These are phyloP conservation scores for Pyrus bretschneideri DNA, from an alignment of 306 rosid species.

Conservation along the genomic window DNA sequence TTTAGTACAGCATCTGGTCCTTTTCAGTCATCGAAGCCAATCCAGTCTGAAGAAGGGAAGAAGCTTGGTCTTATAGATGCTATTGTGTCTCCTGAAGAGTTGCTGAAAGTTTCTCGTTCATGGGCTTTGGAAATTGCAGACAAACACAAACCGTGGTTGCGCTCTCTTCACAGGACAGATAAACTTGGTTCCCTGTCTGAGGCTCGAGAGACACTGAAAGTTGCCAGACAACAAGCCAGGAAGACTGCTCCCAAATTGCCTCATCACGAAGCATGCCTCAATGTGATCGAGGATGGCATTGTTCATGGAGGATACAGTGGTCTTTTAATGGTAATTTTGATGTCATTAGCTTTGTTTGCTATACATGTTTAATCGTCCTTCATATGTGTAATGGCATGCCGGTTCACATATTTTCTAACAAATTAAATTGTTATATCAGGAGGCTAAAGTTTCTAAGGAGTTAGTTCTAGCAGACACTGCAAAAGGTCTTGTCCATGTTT, in stretches of 20 bases:
- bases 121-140: conserved; percentile 88
- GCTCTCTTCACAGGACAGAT: conserved; percentile 87
- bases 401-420: conserved; percentile 15
- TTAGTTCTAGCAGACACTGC: conserved; percentile 66
- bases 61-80: conserved; percentile 86
- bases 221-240: conserved; percentile 62
- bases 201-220: conserved; percentile 53
- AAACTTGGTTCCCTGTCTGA: conserved; percentile 67
- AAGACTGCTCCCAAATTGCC: conserved; percentile 82
- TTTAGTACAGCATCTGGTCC: neutral
- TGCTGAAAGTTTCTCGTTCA: conserved; percentile 58
- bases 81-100: conserved; percentile 65
- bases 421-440: conserved; percentile 47
- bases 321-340: conserved; percentile 56
- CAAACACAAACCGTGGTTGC: conserved; percentile 71
- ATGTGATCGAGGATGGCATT: conserved; percentile 80
- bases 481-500: conserved; percentile 76
- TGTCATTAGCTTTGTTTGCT: neutral
- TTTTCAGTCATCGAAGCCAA: conserved; percentile 71
- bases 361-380: neutral
- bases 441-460: conserved; percentile 63
- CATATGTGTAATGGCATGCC: neutral
- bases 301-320: conserved; percentile 97
- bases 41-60: conserved; percentile 83
- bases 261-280: conserved; percentile 84